Conservation (phyloP, 148 eudicot species). For the Hydrangea macrophylla region DNA sequence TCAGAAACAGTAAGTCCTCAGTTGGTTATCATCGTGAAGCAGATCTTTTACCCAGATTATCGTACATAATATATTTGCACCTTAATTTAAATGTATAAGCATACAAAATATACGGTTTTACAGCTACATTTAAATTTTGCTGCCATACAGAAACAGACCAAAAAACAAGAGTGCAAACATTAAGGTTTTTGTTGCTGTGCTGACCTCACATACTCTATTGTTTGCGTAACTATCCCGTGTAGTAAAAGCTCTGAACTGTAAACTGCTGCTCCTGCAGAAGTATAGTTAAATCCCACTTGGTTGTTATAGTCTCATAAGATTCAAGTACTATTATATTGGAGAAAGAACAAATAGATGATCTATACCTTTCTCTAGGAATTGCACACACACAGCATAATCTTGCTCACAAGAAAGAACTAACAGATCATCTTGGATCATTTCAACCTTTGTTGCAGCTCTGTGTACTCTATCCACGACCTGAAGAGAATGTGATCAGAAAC, state of each 20-base stretch:
- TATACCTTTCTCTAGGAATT: constrained; percentile 52
- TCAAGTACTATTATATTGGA: background rate
- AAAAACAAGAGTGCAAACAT: background rate
- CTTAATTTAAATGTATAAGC: background rate
- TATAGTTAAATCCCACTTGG: background rate
- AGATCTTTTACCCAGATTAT: background rate
- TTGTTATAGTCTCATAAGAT: background rate
- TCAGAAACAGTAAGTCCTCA: background rate
- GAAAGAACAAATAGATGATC: constrained; percentile 2
- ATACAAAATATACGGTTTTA: background rate
- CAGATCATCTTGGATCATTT: constrained; percentile 27
- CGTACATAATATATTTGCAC: background rate
- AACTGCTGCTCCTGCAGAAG: constrained; percentile 47
- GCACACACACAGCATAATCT: constrained; percentile 49
- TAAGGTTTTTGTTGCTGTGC: constrained; percentile 10
- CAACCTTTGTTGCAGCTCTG: constrained; percentile 14
- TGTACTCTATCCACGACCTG: constrained; percentile 33
- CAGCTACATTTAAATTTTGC: background rate
- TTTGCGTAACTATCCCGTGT: constrained; percentile 65
- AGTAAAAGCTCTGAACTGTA: constrained; percentile 65
- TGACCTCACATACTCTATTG: constrained; percentile 62
- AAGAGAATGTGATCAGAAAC: constrained; percentile 17
- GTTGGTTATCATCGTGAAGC: background rate
- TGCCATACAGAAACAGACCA: background rate
- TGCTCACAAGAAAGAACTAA: constrained; percentile 62